Percentiles rank a stretch among this genome's conserved stretches.
Conservation (phyloP, 1,284 basidiomycete genomes). For the Pseudozyma tsukubaensis region DNA sequence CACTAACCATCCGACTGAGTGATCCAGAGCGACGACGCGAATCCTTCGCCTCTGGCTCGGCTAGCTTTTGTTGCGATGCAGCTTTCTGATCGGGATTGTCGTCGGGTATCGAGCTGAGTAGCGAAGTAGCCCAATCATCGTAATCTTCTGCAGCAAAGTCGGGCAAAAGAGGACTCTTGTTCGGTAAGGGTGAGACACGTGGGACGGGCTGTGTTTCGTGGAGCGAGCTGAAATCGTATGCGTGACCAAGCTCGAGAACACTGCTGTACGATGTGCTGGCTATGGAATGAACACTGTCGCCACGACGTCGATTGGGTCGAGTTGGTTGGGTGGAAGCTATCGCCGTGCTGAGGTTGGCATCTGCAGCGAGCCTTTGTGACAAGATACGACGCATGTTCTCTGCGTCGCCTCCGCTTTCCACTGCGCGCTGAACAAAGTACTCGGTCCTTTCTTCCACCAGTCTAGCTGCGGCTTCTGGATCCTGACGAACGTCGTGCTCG, state of each 20-base stretch:
- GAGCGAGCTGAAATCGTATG: constrained; percentile 43
- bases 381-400: constrained; percentile 31
- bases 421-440: constrained; percentile 45
- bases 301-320: constrained; percentile 7
- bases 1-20: constrained; percentile 11
- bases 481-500: constrained; percentile 23
- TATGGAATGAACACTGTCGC: constrained; percentile 34
- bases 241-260: constrained; percentile 40
- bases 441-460: constrained; percentile 38
- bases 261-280: constrained; percentile 58
- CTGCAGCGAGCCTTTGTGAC: constrained; percentile 27
- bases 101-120: constrained; percentile 44
- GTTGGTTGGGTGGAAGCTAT: constrained; percentile 10
- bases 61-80: neutral
- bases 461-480: constrained; percentile 37
- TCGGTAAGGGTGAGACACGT: constrained; percentile 16
- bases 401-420: constrained; percentile 32
- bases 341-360: constrained; percentile 22
- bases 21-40: constrained; percentile 22
- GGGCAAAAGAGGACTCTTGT: constrained; percentile 49
- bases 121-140: constrained; percentile 47
- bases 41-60: constrained; percentile 6
- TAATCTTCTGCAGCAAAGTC: constrained; percentile 48
- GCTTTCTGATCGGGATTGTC: neutral
- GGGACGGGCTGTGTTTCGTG: constrained; percentile 2